These are phyloP conservation scores for Apophysomyces trapeziformis DNA, from an alignment of 371 early-diverging fungal genomes.

Conservation along the genomic window DNA sequence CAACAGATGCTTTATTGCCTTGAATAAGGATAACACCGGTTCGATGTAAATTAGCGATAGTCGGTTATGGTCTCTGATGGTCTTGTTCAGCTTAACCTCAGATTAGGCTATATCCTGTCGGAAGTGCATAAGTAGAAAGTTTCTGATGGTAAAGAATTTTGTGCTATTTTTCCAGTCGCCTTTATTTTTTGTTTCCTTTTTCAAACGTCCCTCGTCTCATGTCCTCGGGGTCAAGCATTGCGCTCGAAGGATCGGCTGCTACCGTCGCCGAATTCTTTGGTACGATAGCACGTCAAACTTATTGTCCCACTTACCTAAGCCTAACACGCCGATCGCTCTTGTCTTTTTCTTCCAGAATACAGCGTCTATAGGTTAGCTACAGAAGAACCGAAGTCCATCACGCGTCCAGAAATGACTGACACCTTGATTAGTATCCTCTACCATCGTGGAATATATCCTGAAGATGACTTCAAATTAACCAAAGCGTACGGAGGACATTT, in stretches of 20 bases:
- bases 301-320: not conserved
- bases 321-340: not conserved
- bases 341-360: constrained; percentile 55
- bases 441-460: constrained; percentile 88
- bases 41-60: too few relatives aligned
- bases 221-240: constrained; percentile 9
- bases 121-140: too few relatives aligned
- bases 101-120: too few relatives aligned
- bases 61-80: too few relatives aligned
- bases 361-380: constrained; percentile 74
- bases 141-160: too few relatives aligned
- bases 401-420: not conserved
- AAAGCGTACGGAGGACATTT: constrained; percentile 85
- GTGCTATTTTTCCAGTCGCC: too few relatives aligned
- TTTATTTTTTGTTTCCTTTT: not conserved
- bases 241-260: constrained; percentile 20
- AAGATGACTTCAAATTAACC: constrained; percentile 81
- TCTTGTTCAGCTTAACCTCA: too few relatives aligned
- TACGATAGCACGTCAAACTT: not conserved
- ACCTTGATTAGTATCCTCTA: constrained; percentile 71
- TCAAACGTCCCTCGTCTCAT: not conserved
- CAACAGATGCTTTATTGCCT: too few relatives aligned
- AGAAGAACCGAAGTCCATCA: not conserved
- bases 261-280: constrained; percentile 32
- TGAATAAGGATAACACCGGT: too few relatives aligned